phyloP scores from a whole-genome alignment of 208 protist species.

The Phytomonas francai region DNA sequence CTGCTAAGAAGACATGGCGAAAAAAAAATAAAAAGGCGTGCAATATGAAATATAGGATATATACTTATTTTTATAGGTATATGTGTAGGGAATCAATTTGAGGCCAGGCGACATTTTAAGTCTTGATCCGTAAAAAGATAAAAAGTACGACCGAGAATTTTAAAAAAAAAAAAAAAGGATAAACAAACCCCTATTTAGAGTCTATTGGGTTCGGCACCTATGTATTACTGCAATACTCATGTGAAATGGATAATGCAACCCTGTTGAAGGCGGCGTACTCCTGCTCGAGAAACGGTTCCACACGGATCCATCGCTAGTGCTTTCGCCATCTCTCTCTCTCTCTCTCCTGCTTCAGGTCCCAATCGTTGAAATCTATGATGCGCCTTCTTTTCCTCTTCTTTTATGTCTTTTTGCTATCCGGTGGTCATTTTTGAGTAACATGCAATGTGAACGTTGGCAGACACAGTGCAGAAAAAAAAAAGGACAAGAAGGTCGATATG shows the following conservation, averaged over 20 bases:
- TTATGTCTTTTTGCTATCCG: slow-evolving; percentile 12
- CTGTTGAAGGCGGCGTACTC: not conserved
- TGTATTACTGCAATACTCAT: not conserved
- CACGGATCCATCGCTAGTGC: not conserved
- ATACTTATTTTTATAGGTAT: slow-evolving; percentile 9
- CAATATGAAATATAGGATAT: not conserved
- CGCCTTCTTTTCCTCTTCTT: slow-evolving; percentile 9
- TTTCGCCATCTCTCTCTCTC: not conserved
- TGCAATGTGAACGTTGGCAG: slow-evolving; percentile 4
- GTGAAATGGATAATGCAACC: not conserved
- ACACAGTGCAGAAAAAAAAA: slow-evolving; percentile 9
- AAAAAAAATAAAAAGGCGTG: not conserved
- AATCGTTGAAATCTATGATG: not conserved
- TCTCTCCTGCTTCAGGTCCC: not conserved
- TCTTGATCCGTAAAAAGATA: slow-evolving; percentile 4
- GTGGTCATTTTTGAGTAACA: slow-evolving; percentile 1
- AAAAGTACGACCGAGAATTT: not conserved
- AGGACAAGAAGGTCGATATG: not conserved
- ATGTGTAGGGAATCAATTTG: not conserved
- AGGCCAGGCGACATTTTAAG: not conserved
- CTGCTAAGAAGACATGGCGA: not conserved
- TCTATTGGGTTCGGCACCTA: not conserved
- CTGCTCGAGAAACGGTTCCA: not conserved
- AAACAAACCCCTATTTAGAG: slow-evolving; percentile 9
- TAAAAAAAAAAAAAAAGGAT: slow-evolving; percentile 18